Evolutionary conservation across 768 basidiomycete species (phyloP).

Genomic region (Naganishia friedmannii): DNA sequence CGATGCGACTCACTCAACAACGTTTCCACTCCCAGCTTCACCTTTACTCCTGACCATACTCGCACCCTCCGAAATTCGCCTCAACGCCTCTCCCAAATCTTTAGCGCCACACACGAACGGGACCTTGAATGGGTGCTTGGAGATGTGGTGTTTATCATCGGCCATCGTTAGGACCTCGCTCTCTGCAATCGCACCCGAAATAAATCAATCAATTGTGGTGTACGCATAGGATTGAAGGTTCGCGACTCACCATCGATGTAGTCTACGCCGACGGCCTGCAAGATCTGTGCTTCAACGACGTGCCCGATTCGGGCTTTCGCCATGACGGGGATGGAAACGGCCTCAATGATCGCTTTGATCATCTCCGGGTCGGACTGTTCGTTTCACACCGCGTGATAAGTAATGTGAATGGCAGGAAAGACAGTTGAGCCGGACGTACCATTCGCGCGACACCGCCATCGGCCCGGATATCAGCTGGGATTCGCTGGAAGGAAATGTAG

Average conservation of each 20-base stretch:
- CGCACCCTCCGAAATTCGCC: slow-evolving; percentile 94
- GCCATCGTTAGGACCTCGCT: slow-evolving; percentile 82
- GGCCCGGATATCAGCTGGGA: slow-evolving; percentile 89
- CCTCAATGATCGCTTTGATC: slow-evolving; percentile 92
- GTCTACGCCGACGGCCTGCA: slow-evolving; percentile 90
- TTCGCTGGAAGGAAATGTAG: no score
- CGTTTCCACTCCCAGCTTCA: slow-evolving; percentile 56
- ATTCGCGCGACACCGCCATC: slow-evolving; percentile 94
- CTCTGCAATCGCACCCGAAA: slow-evolving; percentile 35
- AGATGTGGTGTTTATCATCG: slow-evolving; percentile 86
- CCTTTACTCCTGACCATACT: slow-evolving; percentile 96
- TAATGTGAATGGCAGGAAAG: background rate
- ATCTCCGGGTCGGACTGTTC: slow-evolving; percentile 82
- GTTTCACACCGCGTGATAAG: background rate
- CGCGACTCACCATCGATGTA: slow-evolving; percentile 57
- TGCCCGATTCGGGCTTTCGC: slow-evolving; percentile 89
- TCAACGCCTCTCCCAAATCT: slow-evolving; percentile 80
- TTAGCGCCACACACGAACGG: slow-evolving; percentile 96
- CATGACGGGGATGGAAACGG: slow-evolving; percentile 96
- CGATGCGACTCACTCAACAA: slow-evolving; percentile 48
- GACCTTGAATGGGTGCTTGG: slow-evolving; percentile 86
- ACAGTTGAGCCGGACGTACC: slow-evolving; percentile 60
- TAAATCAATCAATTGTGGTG: background rate
- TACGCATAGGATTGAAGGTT: background rate
- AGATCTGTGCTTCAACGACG: slow-evolving; percentile 95